These are phyloP conservation scores for Dactylonectria macrodidyma DNA, from an alignment of 2,329 filamentous ascomycete genomes.

Conservation along the genomic window DNA sequence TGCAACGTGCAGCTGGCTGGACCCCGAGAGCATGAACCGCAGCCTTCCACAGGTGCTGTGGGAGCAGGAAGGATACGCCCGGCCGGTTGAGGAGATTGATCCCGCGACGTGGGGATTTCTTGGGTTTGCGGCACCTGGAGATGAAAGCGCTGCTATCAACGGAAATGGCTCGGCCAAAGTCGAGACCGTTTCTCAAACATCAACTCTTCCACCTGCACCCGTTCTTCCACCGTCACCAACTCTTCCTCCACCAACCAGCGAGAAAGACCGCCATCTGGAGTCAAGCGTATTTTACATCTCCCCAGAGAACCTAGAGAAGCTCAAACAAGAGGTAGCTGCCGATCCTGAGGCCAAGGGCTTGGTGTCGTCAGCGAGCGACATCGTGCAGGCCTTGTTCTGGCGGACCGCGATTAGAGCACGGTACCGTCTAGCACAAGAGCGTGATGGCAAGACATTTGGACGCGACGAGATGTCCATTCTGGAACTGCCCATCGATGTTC, in stretches of 20 bases:
- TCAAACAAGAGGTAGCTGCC: slow-evolving; percentile 49
- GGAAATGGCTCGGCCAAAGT: not conserved
- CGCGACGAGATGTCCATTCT: slow-evolving; percentile 50
- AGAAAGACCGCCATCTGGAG: slow-evolving; percentile 42
- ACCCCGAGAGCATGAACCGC: slow-evolving; percentile 52
- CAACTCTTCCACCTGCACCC: not conserved
- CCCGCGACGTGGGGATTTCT: slow-evolving; percentile 47
- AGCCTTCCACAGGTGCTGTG: slow-evolving; percentile 48
- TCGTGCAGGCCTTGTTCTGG: slow-evolving; percentile 59
- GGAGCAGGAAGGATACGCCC: slow-evolving; percentile 43
- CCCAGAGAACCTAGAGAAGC: slow-evolving; percentile 45
- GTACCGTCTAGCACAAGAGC: slow-evolving; percentile 49
- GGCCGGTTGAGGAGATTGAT: slow-evolving; percentile 43
- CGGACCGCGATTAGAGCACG: slow-evolving; percentile 53
- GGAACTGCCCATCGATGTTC: slow-evolving; percentile 52
- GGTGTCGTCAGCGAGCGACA: slow-evolving; percentile 53
- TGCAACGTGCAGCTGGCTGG: slow-evolving; percentile 46
- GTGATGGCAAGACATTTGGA: slow-evolving; percentile 31
- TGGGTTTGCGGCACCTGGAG: slow-evolving; percentile 35
- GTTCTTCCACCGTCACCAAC: slow-evolving; percentile 41
- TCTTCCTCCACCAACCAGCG: slow-evolving; percentile 50
- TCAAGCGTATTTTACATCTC: slow-evolving; percentile 52
- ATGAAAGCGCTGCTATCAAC: not conserved
- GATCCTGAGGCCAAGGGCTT: slow-evolving; percentile 45
- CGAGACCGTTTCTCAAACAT: too few relatives aligned